A percentile compares a stretch with the other conserved stretches of the same genome.
These are phyloP conservation scores for Hevea brasiliensis DNA, from an alignment of 345 rosid genomes.

Conservation along the genomic window DNA sequence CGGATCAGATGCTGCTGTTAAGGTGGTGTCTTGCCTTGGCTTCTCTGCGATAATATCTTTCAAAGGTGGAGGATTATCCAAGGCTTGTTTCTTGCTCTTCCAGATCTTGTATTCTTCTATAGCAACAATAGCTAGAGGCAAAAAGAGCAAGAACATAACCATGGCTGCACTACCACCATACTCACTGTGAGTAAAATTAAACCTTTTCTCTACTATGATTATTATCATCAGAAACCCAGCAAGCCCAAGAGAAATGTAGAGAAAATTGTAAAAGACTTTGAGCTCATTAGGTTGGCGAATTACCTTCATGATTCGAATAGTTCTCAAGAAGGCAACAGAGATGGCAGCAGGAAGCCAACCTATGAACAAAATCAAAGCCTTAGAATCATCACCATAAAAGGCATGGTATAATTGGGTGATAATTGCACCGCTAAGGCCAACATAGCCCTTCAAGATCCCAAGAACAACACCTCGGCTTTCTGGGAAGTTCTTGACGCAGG, in stretches of 20 bases:
- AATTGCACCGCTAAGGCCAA: slow-evolving; percentile 58
- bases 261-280: too few species aligned
- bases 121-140: slow-evolving; percentile 46
- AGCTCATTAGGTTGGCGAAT: too few species aligned
- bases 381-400: slow-evolving; percentile 37
- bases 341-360: slow-evolving; percentile 63
- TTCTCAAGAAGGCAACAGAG: slow-evolving; percentile 47
- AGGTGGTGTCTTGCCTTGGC: slow-evolving; percentile 5
- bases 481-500: slow-evolving; percentile 65
- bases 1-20: not conserved
- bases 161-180: slow-evolving; percentile 44
- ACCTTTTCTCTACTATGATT: too few species aligned
- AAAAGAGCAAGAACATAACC: slow-evolving; percentile 51
- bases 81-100: slow-evolving; percentile 33
- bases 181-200: too few species aligned
- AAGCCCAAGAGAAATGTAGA: too few species aligned
- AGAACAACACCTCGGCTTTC: slow-evolving; percentile 56
- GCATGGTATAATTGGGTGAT: slow-evolving; percentile 53
- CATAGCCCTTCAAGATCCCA: slow-evolving; percentile 57
- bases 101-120: slow-evolving; percentile 49
- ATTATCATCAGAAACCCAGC: too few species aligned
- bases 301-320: too few species aligned
- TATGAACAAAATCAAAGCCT: slow-evolving; percentile 49
- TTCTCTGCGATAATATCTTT: slow-evolving; percentile 35
- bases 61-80: slow-evolving; percentile 31